phyloP scores from a whole-genome alignment of 2,329 filamentous ascomycete genomes.

The Thelonectria rubi region DNA sequence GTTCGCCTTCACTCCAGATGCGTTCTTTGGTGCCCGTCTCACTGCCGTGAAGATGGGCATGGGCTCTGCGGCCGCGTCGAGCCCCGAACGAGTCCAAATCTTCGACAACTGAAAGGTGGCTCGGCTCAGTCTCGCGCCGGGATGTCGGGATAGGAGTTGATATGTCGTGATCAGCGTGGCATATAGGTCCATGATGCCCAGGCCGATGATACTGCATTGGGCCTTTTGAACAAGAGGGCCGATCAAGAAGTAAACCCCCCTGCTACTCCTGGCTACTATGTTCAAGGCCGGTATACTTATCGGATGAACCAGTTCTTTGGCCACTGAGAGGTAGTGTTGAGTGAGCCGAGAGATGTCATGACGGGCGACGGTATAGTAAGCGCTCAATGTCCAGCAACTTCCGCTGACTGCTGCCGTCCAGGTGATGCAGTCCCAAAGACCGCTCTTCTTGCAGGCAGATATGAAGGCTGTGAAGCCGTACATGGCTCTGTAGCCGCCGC shows the following conservation, averaged over 20 bases:
- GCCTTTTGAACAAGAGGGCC: conserved; percentile 36
- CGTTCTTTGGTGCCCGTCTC: conserved; percentile 30
- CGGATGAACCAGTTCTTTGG: conserved; percentile 32
- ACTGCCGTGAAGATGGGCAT: conserved; percentile 38
- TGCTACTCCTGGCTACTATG: conserved; percentile 28
- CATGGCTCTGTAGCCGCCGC: conserved; percentile 39
- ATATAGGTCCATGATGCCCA: conserved; percentile 39
- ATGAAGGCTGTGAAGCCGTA: conserved; percentile 38
- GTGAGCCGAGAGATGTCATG: conserved; percentile 27
- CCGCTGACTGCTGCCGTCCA: conserved; percentile 39
- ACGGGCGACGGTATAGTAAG: conserved; percentile 37
- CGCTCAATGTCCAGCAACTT: conserved; percentile 38
- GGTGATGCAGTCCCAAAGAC: conserved; percentile 34
- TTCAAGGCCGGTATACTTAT: conserved; percentile 34
- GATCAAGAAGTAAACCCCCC: conserved; percentile 34
- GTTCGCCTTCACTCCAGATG: conserved; percentile 22
- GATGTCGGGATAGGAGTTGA: conserved; percentile 27
- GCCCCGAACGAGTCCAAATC: conserved; percentile 30
- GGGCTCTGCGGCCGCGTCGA: conserved; percentile 25
- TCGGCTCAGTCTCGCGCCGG: conserved; percentile 27
- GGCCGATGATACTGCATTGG: conserved; percentile 34
- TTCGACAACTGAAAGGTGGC: conserved; percentile 37
- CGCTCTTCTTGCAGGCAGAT: conserved; percentile 21
- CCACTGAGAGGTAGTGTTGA: conserved; percentile 31
- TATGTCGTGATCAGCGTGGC: conserved; percentile 34